Evolutionary conservation across 306 rosid genomes (phyloP), one percentile per base, ranked within the genome.

Genomic region (Rubus parviflorus): DNA sequence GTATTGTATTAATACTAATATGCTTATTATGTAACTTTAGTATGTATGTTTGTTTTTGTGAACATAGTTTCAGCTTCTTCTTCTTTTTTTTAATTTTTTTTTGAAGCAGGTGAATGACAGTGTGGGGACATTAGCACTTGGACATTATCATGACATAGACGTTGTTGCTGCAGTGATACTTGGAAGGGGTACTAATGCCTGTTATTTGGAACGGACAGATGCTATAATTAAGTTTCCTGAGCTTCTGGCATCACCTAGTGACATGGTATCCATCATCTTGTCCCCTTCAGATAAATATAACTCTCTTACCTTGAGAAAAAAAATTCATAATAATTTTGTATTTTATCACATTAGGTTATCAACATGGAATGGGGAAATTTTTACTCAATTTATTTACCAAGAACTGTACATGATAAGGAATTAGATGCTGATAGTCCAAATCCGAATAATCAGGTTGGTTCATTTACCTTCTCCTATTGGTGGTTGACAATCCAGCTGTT

Each of bases 351-450:
- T 78, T 63, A 94, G 98, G 98, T 84, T 79, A 86, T 94, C 84
- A 91, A 94, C 78, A 94, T 90, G 97, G 98, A 94, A 83, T 94
- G 98, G 98, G 98, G 98, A 47, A 91, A 86, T 79, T 94, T 94
- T 81, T 94, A 96, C 97, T 84, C 98, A 46, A 83, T 97, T 80
- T 97, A 94, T 85, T 87, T 91, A 66, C 98, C 98, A 49, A 94
- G 97, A 90, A 91, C 98, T 68, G 48, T 79, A 4, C 91, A 90
- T 75, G 98, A 94, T 80, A 81, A 85, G 30, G 94, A 87, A 63
- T 85, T 94, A 83, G 98, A 94, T 80, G 92, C 89, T 1, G 93
- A 87, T 72, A 94, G 98, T 84, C 97, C 97, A 22, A 94, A 94
- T 88, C 97, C 92, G 38, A 94, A 86, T 70, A 96, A 94, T 72